Base-by-base conservation (phyloP, 371 early-diverging fungal species). In the Lichtheimia ramosa region DNA sequence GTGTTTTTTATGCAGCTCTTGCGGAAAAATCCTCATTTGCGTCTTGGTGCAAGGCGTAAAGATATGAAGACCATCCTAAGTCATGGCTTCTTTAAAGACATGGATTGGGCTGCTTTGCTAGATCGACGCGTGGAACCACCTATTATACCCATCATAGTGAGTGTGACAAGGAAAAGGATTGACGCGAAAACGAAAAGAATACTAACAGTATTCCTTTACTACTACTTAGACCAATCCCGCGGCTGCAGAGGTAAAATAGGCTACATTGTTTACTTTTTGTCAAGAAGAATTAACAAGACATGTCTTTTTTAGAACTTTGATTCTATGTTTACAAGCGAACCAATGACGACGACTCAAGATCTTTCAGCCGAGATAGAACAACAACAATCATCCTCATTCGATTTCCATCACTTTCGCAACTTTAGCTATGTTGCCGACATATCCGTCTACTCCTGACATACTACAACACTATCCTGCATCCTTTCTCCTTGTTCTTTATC, bases 71-170 rank as follows among this genome's bases (percentile, higher is more conserved):
- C 86, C 39, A 91, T 96, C 68, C 94, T 91, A 62, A 70, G 66
- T 46, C 97, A 96, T 66, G 83, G 89, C 28, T 96, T 95, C 72
- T 97, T 97, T 77, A 85, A 89, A 56, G 86, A 88, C 27, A 81
- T 95, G 58, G 83, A 95, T 74, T 97, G 96, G 96, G 71, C 80
- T 18, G 75, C 77, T 24, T 67, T 93, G 42, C 68, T 76, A 25
- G 67, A 75, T 24, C 79, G 88, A 23, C 77, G 89, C 53, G 66
- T 86, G 54, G 64, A 75, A 14, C 95, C 95, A 25, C 91, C 92
- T 6, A 92, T 92, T 69, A 77, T 86, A 0, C 94, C 94, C 10
- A 71, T 86, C 58, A 81, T 94, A 48, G 87, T 84, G 79, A 64
- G 79, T 53, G 27, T 43, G 8, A 18, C 27, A 3, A 20, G 53